A percentile compares a stretch with the other conserved stretches of the same genome.
Evolutionary conservation across 352 stramenopile species (phyloP).

Genomic region (Thraustochytrium sp.): DNA sequence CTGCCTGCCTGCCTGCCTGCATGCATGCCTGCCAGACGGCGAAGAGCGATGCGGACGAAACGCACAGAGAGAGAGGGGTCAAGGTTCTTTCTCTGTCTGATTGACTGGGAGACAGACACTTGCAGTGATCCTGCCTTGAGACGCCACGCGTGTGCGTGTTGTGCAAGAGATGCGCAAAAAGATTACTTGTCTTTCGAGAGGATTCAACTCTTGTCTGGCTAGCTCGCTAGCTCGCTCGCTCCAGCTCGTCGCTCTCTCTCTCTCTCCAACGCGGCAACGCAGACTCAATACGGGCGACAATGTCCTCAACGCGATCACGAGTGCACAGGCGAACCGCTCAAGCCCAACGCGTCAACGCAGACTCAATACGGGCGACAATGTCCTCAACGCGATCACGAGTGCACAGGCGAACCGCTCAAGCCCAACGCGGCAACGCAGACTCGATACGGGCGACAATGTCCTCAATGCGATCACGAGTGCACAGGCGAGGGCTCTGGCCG

Average conservation of each 20-base stretch:
- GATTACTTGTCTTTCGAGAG: no score
- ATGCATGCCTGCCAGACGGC: neutral
- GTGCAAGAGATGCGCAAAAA: neutral
- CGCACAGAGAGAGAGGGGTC: neutral
- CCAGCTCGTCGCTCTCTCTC: neutral
- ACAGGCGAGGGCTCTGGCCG: neutral
- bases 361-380: neutral
- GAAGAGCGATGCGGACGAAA: neutral
- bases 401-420: neutral
- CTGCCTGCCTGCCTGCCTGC: neutral
- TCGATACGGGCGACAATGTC: neutral
- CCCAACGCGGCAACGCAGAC: neutral
- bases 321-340: neutral
- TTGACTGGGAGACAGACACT: neutral
- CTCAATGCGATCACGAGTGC: neutral
- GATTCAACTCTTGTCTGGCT: no score
- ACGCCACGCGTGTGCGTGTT: neutral
- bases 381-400: neutral
- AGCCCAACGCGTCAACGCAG: neutral
- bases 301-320: neutral
- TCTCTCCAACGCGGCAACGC: neutral
- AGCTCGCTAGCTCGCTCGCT: neutral
- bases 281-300: neutral
- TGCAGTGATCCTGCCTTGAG: neutral
- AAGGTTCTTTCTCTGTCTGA: neutral